Conservation (phyloP, 768 basidiomycete genomes). For the Lentinula aciculospora region DNA sequence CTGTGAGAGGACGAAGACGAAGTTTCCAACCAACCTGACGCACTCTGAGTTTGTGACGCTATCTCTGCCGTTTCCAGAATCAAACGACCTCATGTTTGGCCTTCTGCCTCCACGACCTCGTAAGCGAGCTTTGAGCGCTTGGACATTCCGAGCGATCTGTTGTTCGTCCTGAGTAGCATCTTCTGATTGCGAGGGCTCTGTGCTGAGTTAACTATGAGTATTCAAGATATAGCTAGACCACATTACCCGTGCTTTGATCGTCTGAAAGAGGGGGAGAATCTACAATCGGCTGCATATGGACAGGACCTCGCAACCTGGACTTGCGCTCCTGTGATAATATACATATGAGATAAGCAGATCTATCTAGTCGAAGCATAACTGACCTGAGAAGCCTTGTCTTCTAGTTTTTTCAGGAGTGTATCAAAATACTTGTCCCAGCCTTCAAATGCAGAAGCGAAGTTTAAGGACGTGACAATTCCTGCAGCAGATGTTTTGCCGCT, state of each 20-base stretch:
- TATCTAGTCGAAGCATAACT: slow-evolving; percentile 4
- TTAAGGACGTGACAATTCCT: slow-evolving; percentile 44
- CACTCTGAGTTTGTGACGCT: slow-evolving; percentile 69
- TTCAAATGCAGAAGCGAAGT: slow-evolving; percentile 65
- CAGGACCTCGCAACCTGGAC: slow-evolving; percentile 46
- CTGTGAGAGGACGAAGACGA: neutral
- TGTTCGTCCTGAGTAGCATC: slow-evolving; percentile 70
- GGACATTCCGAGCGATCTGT: slow-evolving; percentile 88
- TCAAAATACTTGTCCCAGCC: slow-evolving; percentile 83
- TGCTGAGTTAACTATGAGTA: neutral
- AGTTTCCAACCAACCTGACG: slow-evolving; percentile 27
- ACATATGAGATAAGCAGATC: slow-evolving; percentile 2
- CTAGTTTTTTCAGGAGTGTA: slow-evolving; percentile 64
- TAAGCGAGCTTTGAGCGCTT: slow-evolving; percentile 80
- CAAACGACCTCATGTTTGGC: slow-evolving; percentile 39
- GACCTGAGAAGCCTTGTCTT: slow-evolving; percentile 71
- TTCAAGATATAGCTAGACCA: neutral
- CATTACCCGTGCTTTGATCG: slow-evolving; percentile 54
- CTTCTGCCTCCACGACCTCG: slow-evolving; percentile 67
- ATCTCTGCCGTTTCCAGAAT: slow-evolving; percentile 50
- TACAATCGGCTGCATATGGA: slow-evolving; percentile 27
- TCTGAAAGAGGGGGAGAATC: slow-evolving; percentile 50
- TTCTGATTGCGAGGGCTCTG: slow-evolving; percentile 43
- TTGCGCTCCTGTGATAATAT: slow-evolving; percentile 56
- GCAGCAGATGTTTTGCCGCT: slow-evolving; percentile 34